Evolutionary conservation across 2,329 filamentous ascomycete genomes (phyloP).

Genomic region (Aquanectria penicillioides): DNA sequence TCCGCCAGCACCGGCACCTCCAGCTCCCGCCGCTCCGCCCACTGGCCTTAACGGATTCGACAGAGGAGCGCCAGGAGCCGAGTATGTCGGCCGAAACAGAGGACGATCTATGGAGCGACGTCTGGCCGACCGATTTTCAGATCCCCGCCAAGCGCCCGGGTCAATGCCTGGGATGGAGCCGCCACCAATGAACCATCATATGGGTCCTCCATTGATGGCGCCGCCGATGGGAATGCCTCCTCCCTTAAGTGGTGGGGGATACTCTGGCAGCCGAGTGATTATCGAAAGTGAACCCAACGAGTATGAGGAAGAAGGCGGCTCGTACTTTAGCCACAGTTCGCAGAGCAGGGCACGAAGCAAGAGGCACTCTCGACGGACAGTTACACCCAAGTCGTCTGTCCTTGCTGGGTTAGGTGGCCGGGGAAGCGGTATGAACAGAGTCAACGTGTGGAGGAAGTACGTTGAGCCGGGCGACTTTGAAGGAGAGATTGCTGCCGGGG

Average conservation of each 20-base stretch:
- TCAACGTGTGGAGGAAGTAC: conserved; percentile 60
- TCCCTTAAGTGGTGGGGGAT: conserved; percentile 13
- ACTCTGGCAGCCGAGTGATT: conserved; percentile 41
- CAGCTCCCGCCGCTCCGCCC: conserved; percentile 37
- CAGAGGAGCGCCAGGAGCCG: conserved; percentile 40
- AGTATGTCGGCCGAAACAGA: conserved; percentile 57
- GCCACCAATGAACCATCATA: conserved; percentile 33
- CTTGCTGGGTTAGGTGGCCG: conserved; percentile 59
- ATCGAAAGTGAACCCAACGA: conserved; percentile 40
- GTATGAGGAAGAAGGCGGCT: conserved; percentile 44
- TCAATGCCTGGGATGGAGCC: conserved; percentile 33
- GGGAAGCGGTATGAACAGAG: conserved; percentile 58
- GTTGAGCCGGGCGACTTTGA: conserved; percentile 56
- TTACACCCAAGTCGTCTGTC: conserved; percentile 51
- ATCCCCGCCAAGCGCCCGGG: conserved; percentile 47
- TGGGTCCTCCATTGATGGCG: conserved; percentile 36
- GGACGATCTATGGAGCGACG: conserved; percentile 59
- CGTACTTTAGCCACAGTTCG: conserved; percentile 41
- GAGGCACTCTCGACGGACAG: conserved; percentile 38
- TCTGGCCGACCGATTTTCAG: conserved; percentile 61
- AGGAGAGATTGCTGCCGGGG: conserved; percentile 38
- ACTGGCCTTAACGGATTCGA: conserved; percentile 38
- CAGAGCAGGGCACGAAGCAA: conserved; percentile 30
- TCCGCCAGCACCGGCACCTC: too few relatives aligned
- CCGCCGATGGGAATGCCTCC: conserved; percentile 50